Evolutionary conservation across 768 basidiomycete genomes (phyloP).

Genomic region (Tephrocybe sp.): DNA sequence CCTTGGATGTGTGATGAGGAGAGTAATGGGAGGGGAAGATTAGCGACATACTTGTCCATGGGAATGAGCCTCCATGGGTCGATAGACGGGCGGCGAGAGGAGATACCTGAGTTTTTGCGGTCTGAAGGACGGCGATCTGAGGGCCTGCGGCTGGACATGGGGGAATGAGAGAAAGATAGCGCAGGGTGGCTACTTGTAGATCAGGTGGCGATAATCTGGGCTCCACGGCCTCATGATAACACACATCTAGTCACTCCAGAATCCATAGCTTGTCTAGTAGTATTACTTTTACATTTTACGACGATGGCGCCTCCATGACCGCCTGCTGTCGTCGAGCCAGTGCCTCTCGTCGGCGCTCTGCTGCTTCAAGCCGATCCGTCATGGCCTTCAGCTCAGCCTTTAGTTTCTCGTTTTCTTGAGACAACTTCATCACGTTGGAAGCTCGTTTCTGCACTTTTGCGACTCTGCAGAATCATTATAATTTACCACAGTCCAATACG

Average conservation of each 20-base stretch:
- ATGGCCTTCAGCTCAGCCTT: constrained; percentile 74
- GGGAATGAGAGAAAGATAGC: constrained; percentile 11
- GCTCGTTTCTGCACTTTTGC: constrained; percentile 66
- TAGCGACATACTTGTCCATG: constrained; percentile 66
- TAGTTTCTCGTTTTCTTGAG: constrained; percentile 77
- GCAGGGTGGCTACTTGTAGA: constrained; percentile 13
- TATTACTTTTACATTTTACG: constrained; percentile 5
- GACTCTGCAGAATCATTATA: constrained; percentile 30
- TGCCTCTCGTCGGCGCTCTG: constrained; percentile 59
- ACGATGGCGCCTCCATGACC: constrained; percentile 16
- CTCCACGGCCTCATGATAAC: constrained; percentile 5
- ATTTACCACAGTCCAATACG: constrained; percentile 16
- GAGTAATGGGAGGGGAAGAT: constrained; percentile 3
- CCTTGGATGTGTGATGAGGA: constrained; percentile 28
- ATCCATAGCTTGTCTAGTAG: constrained; percentile 4
- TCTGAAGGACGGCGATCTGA: constrained; percentile 51
- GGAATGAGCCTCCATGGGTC: constrained; percentile 74
- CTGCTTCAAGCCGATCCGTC: constrained; percentile 71
- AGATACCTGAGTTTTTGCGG: constrained; percentile 35
- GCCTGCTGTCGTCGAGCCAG: constrained; percentile 32
- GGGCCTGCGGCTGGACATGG: constrained; percentile 40
- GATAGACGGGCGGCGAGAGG: constrained; percentile 69
- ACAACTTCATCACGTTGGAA: constrained; percentile 72
- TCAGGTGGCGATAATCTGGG: constrained; percentile 9
- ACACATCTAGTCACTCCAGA: no score